A percentile compares a stretch with the other conserved stretches of the same genome.
These are phyloP conservation scores for Candida tunisiensis DNA, from an alignment of 1,139 yeast genomes.

Conservation along the genomic window DNA sequence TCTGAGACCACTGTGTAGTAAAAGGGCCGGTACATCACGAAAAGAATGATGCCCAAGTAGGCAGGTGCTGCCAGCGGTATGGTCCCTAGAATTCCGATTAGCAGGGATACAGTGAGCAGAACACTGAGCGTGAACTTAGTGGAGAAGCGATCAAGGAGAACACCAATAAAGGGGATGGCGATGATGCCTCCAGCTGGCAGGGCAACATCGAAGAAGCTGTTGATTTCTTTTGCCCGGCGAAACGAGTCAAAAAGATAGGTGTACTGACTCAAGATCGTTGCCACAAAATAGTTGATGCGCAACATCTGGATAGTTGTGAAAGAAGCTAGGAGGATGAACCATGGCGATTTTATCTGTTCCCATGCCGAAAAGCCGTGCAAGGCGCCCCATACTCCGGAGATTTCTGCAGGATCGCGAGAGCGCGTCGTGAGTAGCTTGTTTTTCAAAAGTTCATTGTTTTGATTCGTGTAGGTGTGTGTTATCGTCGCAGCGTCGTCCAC, in stretches of 20 bases:
- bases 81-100: conserved; percentile 40
- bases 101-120: conserved; percentile 30
- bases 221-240: conserved; percentile 37
- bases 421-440: too few species aligned
- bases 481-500: too few species aligned
- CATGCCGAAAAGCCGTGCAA: conserved; percentile 49
- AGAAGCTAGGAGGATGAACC: conserved; percentile 63
- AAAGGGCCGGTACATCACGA: conserved; percentile 83
- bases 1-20: conserved; percentile 88
- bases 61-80: conserved; percentile 7
- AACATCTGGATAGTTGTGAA: conserved; percentile 82
- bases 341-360: conserved; percentile 53
- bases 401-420: too few species aligned
- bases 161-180: conserved; percentile 76
- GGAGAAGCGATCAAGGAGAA: conserved; percentile 37
- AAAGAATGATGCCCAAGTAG: conserved; percentile 13
- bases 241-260: conserved; percentile 42
- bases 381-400: conserved; percentile 60
- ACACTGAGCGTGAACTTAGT: conserved; percentile 48
- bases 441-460: too few species aligned
- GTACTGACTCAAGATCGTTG: conserved; percentile 72
- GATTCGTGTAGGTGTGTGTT: too few species aligned
- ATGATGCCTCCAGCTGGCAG: conserved; percentile 76
- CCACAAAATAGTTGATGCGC: conserved; percentile 80
- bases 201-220: conserved; percentile 67